These are phyloP conservation scores for Penicillium lagena DNA, from an alignment of 495 filamentous ascomycete species.

Conservation along the genomic window DNA sequence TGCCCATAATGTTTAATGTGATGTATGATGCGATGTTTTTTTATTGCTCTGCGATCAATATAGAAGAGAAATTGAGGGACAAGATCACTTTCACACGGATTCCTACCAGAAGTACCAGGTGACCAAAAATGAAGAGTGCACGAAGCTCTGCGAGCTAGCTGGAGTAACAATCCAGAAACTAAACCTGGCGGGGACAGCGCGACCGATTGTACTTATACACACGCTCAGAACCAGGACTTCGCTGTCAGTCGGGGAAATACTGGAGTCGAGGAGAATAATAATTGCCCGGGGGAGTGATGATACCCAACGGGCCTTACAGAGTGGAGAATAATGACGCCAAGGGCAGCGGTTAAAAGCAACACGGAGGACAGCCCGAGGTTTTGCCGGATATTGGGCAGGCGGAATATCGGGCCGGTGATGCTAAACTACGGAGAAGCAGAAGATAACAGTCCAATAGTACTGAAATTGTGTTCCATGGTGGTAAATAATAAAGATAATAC, in stretches of 20 bases:
- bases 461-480: neutral
- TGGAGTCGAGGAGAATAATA: no score
- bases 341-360: conserved; percentile 3
- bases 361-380: conserved; percentile 20
- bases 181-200: no score
- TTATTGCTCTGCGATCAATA: neutral
- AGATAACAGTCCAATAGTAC: neutral
- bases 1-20: conserved; percentile 38
- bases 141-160: no score
- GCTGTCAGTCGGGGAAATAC: no score
- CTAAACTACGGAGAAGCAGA: conserved; percentile 5
- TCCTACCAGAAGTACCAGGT: no score
- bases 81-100: neutral
- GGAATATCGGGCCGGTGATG: conserved; percentile 16
- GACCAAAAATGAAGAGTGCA: no score
- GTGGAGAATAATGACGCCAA: no score
- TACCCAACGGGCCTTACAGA: no score
- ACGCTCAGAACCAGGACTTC: neutral
- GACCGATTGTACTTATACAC: neutral
- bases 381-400: conserved; percentile 9
- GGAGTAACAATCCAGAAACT: no score
- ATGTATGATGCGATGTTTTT: neutral
- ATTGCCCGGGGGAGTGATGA: no score
- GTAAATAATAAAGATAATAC: neutral
- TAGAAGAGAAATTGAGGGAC: neutral